Percentiles rank a stretch among this genome's conserved stretches.
phyloP scores from a whole-genome alignment of 495 filamentous ascomycete species.

The Xylaria palmicola region DNA sequence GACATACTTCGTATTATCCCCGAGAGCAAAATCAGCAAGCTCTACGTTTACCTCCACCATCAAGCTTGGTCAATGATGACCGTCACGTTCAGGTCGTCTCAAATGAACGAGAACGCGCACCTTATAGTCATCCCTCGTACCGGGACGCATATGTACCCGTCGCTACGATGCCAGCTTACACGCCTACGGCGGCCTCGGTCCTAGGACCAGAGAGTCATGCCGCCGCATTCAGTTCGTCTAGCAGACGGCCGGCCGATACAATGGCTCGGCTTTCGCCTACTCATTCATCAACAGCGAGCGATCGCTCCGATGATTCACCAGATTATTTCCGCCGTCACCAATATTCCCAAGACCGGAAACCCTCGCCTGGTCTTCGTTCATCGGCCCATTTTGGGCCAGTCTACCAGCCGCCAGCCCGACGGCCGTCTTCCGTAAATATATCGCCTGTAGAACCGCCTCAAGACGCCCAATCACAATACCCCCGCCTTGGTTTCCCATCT shows the following conservation, averaged over 20 bases:
- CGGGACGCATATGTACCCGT: conserved; percentile 21
- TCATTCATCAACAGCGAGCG: conserved; percentile 36
- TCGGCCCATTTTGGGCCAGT: conserved; percentile 17
- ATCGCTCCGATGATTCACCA: conserved; percentile 37
- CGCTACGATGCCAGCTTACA: conserved; percentile 22
- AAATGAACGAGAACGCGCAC: conserved; percentile 21
- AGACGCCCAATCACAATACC: conserved; percentile 21
- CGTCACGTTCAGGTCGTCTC: conserved; percentile 19
- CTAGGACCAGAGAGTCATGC: conserved; percentile 29
- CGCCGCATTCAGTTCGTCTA: conserved; percentile 21
- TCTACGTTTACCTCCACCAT: conserved; percentile 28
- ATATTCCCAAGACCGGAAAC: conserved; percentile 14
- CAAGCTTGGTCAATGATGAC: conserved; percentile 25
- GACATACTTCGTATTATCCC: conserved; percentile 38
- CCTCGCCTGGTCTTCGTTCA: conserved; percentile 17
- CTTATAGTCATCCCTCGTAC: conserved; percentile 19
- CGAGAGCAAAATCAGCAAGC: conserved; percentile 35
- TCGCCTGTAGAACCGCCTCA: conserved; percentile 18
- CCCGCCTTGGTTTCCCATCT: conserved; percentile 17
- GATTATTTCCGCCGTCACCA: conserved; percentile 24
- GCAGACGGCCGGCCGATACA: conserved; percentile 34
- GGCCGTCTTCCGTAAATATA: conserved; percentile 16
- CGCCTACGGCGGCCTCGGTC: conserved; percentile 25
- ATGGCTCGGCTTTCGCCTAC: conserved; percentile 32
- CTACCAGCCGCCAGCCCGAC: conserved; percentile 14